A percentile compares a stretch with the other conserved stretches of the same genome.
Conservation (phyloP, 129 eudicot species). For the Pulicaria dysenterica region DNA sequence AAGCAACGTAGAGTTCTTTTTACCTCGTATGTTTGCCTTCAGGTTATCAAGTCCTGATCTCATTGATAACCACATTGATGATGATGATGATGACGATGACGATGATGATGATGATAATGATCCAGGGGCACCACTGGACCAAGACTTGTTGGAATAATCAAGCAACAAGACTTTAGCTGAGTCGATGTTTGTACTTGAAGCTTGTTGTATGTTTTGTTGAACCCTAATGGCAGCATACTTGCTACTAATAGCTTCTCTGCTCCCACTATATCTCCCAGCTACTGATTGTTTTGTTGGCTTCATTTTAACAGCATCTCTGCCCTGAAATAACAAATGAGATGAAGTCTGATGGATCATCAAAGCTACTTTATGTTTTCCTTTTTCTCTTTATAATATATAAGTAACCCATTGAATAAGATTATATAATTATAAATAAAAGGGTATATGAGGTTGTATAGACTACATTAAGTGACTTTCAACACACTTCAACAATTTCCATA, state of each 20-base stretch:
- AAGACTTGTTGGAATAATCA: conserved; percentile 34
- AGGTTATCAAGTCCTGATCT: conserved; percentile 61
- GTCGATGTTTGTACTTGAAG: conserved; percentile 41
- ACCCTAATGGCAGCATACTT: conserved; percentile 78
- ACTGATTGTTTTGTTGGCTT: conserved; percentile 21
- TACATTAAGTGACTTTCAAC: too few species aligned
- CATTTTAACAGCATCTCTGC: conserved; percentile 40
- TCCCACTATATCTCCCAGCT: conserved; percentile 55
- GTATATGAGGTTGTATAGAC: too few species aligned
- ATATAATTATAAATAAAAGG: too few species aligned
- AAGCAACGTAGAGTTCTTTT: conserved; percentile 55
- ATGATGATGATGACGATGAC: conserved; percentile 50
- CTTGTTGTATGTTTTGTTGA: conserved; percentile 40
- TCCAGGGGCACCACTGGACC: conserved; percentile 16
- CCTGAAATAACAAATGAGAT: conserved; percentile 34
- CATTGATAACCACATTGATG: conserved; percentile 79
- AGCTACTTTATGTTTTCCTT: neutral
- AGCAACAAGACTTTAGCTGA: conserved; percentile 73
- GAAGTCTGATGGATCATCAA: neutral
- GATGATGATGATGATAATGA: conserved; percentile 21
- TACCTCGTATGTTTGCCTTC: conserved; percentile 62
- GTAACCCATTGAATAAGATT: too few species aligned
- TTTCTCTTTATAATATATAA: too few species aligned
- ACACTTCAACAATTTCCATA: too few species aligned
- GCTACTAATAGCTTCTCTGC: conserved; percentile 77